phyloP scores from a whole-genome alignment of 148 eudicot genomes.

The Rhododendron griersonianum region DNA sequence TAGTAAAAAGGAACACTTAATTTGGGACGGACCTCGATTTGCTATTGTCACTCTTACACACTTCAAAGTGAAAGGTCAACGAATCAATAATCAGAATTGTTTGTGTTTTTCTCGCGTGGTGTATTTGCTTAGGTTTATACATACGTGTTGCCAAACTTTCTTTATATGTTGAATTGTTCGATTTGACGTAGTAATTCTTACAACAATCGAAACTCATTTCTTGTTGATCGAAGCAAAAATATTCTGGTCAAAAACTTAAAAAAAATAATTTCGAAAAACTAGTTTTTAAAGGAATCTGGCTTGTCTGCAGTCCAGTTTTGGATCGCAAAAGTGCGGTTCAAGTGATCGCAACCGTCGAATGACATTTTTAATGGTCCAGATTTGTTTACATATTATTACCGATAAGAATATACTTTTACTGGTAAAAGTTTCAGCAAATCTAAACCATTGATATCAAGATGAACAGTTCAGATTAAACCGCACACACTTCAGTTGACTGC shows the following conservation, averaged over 20 bases:
- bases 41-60: background rate
- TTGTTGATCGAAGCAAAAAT: background rate
- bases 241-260: background rate
- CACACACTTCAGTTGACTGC: too few relatives aligned
- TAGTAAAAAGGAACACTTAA: too few relatives aligned
- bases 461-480: too few relatives aligned
- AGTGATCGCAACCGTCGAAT: too few relatives aligned
- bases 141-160: background rate
- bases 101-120: background rate
- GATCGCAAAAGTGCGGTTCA: accelerated
- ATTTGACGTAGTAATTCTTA: background rate
- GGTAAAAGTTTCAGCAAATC: too few relatives aligned
- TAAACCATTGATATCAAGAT: too few relatives aligned
- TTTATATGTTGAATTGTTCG: background rate
- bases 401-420: too few relatives aligned
- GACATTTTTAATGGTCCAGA: too few relatives aligned
- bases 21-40: background rate
- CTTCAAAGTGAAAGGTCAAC: background rate
- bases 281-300: background rate
- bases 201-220: background rate
- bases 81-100: background rate
- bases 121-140: background rate
- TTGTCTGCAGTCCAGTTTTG: too few relatives aligned
- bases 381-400: too few relatives aligned
- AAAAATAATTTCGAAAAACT: background rate